Evolutionary conservation across 768 basidiomycete genomes (phyloP).

Genomic region (Termitomyces eurrhizus): DNA sequence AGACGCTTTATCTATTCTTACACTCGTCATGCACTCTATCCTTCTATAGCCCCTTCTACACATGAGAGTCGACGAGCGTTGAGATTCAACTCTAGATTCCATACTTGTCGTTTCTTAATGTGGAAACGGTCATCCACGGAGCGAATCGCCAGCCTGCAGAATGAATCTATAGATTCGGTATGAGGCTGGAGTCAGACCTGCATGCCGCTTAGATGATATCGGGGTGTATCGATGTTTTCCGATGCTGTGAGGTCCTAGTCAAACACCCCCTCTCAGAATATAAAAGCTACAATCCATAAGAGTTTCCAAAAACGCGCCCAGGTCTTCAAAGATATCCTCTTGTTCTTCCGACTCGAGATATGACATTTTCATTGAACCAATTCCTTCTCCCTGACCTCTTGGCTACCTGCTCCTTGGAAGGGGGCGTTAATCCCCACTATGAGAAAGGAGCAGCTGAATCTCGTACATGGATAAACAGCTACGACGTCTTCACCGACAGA

Average conservation of each 20-base stretch:
- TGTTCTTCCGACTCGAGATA: conserved; percentile 13
- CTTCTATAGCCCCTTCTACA: conserved; percentile 21
- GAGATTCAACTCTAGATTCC: conserved; percentile 26
- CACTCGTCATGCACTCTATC: conserved; percentile 12
- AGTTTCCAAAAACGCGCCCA: not conserved
- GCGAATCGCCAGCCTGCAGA: conserved; percentile 22
- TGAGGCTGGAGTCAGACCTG: conserved; percentile 21
- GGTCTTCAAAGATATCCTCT: conserved; percentile 2
- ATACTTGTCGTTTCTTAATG: conserved; percentile 15
- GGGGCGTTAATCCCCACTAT: conserved; percentile 55
- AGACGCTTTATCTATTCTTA: conserved; percentile 19
- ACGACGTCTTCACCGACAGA: conserved; percentile 52
- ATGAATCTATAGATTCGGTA: conserved; percentile 36
- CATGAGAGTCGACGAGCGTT: conserved; percentile 17
- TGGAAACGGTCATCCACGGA: conserved; percentile 26
- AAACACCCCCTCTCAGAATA: conserved; percentile 2
- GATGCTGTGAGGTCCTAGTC: conserved; percentile 14
- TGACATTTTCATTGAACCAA: conserved; percentile 24
- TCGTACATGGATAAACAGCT: conserved; percentile 59
- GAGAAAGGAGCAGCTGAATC: conserved; percentile 52
- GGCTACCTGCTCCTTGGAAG: conserved; percentile 40
- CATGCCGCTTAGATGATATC: conserved; percentile 29
- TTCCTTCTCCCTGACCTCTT: conserved; percentile 58
- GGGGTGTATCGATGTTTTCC: conserved; percentile 26
- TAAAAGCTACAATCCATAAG: conserved; percentile 4